Evolutionary conservation across 2,329 filamentous ascomycete genomes (phyloP).

Genomic region (Anthostomella pinea): DNA sequence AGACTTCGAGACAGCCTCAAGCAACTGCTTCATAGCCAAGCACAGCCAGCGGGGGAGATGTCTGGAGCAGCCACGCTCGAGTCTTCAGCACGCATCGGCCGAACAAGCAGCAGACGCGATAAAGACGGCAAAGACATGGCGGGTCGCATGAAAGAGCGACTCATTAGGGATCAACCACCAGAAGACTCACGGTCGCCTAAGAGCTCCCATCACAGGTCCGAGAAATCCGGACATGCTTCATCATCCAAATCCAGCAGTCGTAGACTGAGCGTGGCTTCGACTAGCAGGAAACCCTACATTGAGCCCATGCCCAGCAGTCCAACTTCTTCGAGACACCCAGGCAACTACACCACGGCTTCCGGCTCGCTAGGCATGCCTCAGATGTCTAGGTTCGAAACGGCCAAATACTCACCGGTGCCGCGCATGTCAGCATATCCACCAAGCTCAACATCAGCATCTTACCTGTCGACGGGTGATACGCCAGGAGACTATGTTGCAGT

Average conservation of each 20-base stretch:
- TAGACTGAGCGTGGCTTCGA: no score
- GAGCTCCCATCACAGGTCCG: slow-evolving; percentile 7
- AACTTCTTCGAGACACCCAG: slow-evolving; percentile 7
- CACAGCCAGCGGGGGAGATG: slow-evolving; percentile 4
- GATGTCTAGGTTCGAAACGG: slow-evolving; percentile 5
- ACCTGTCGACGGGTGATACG: not conserved
- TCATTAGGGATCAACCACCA: slow-evolving; percentile 9
- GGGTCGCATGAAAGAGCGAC: slow-evolving; percentile 11
- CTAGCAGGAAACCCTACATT: no score
- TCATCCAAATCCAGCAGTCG: no score
- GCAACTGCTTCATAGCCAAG: not conserved
- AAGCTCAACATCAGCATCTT: no score
- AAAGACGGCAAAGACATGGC: slow-evolving; percentile 8
- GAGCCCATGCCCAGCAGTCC: slow-evolving; percentile 16
- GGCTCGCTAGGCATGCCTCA: not conserved
- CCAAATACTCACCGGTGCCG: slow-evolving; percentile 11
- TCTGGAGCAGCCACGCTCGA: slow-evolving; percentile 18
- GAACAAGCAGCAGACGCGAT: slow-evolving; percentile 14
- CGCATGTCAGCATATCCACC: slow-evolving; percentile 7
- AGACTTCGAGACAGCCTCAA: slow-evolving; percentile 7
- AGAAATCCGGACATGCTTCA: no score
- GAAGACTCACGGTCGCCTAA: slow-evolving; percentile 14
- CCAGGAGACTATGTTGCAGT: not conserved
- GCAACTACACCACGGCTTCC: slow-evolving; percentile 12
- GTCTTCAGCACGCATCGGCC: slow-evolving; percentile 11